Base-by-base conservation (phyloP, 2,329 filamentous ascomycete species). In the Teratosphaeria zuluensis region DNA sequence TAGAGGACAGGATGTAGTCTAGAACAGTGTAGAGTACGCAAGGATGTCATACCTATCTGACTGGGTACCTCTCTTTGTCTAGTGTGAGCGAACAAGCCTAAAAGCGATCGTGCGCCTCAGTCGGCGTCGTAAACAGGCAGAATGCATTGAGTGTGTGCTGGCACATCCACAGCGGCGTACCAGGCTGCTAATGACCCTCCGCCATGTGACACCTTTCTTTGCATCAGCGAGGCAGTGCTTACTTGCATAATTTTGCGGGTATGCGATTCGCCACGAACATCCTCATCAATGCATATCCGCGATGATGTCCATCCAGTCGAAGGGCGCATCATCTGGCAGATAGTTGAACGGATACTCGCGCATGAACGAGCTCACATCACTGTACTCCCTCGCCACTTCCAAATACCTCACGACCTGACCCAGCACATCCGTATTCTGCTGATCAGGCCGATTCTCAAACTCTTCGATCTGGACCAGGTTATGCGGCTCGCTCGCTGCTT, bases 391-490 rank as follows among this genome's bases (percentile, higher is more conserved):
- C 28, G 83, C 67, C 12, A 74, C 69, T 56, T 84, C 78, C 8
- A 87, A 69, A 61, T 81, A 83, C 1, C 72, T 72, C 11, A 80
- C 75, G 9, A 85, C 77, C 54, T 79, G 76, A 1, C 72, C 67
- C 35, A 86, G 72, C 3, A 80, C 76, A 55, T 76, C 74, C 3
- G 72, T 68, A 42, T 74, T 67, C 60, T 74, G 66, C 55, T 75
- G 70, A 3, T 76, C 70, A 33, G 71, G 78, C 60, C 12, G 63
- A 3, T 80, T 83, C 2, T 73, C 71, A 69, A 94, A 96, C 73
- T 95, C 90, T 0, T 91, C 89, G 24, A 97, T 81, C 63, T 85
- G 78, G 9, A 97, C 75, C 24, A 94, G 80, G 67, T 97, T 97
- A 75, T 84, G 83, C 0, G 94, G 94, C 72, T 99, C 90, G 58